Evolutionary conservation across 2,329 filamentous ascomycete species (phyloP), one percentile per base, ranked within the genome.

Genomic region (Pyricularia pennisetigena): DNA sequence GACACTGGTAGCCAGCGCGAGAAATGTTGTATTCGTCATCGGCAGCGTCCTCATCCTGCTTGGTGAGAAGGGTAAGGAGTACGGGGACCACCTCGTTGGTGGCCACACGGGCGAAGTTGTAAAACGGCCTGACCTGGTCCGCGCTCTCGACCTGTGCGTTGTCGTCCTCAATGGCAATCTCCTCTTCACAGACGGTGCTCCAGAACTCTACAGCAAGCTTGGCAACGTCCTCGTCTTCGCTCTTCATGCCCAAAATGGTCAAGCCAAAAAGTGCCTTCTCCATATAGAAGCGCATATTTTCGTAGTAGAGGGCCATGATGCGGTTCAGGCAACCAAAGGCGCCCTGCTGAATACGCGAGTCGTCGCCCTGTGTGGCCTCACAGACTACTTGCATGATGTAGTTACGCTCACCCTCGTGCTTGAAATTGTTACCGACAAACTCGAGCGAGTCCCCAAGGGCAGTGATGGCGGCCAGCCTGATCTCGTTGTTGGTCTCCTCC

Each of bases 321-420:
- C 95, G 89, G 86, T 99, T 99, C 73, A 99, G 83, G 79, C 95
- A 98, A 74, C 95, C 95, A 78, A 97, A 99, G 62, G 95, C 92
- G 70, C 93, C 94, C 78, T 97, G 93, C 80, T 98, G 94, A 79
- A 99, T 96, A 76, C 93, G 88, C 69, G 86, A 87, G 79, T 99
- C 95, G 0, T 91, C 85, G 74, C 94, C 93, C 82, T 99, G 95
- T 68, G 95, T 99, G 74, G 95, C 95, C 83, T 99, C 95, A 82
- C 95, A 99, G 75, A 99, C 93, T 72, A 99, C 95, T 83, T 99
- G 95, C 95, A 99, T 99, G 77, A 99, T 99, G 84, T 98, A 99
- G 83, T 99, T 99, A 73, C 95, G 90, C 85, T 99, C 95, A 75
- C 94, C 95, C 81, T 99, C 95, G 75, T 98, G 95, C 81, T 97